Percentiles rank a stretch among this genome's conserved stretches.
Conservation (phyloP, 495 filamentous ascomycete species). For the Neurospora sp. region DNA sequence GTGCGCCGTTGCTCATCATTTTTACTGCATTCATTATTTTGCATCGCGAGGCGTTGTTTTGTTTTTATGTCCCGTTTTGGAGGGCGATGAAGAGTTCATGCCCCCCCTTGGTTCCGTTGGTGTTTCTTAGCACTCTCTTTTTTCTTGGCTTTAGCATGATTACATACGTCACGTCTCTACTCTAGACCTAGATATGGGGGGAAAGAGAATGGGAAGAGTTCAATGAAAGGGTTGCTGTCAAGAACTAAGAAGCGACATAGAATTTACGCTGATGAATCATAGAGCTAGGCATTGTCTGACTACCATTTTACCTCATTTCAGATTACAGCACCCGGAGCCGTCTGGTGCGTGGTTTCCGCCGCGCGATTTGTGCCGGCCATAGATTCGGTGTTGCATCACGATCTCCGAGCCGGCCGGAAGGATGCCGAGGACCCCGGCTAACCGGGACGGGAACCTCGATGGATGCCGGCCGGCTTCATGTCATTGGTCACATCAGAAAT, state of each 20-base stretch:
- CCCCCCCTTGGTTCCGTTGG: too few relatives aligned
- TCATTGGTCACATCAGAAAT: not conserved
- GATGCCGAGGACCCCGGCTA: not conserved
- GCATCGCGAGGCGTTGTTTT: constrained; percentile 3
- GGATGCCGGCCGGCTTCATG: not conserved
- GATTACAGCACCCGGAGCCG: too few relatives aligned
- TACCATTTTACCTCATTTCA: not conserved
- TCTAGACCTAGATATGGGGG: not conserved
- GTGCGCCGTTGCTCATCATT: not conserved
- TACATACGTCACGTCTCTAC: not conserved
- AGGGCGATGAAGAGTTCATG: not conserved
- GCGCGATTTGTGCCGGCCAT: not conserved
- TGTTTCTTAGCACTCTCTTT: not conserved
- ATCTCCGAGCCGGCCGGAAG: not conserved
- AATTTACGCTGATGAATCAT: not conserved
- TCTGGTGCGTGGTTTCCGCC: not conserved
- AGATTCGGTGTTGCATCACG: not conserved
- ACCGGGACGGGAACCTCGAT: not conserved
- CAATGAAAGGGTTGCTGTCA: not conserved
- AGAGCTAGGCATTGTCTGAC: not conserved
- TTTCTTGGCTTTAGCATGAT: not conserved
- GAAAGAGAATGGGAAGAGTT: not conserved
- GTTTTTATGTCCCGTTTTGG: not conserved
- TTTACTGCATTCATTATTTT: not conserved
- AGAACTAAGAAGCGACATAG: not conserved